phyloP scores from a whole-genome alignment of 148 eudicot genomes.

The Rhododendron simsii region DNA sequence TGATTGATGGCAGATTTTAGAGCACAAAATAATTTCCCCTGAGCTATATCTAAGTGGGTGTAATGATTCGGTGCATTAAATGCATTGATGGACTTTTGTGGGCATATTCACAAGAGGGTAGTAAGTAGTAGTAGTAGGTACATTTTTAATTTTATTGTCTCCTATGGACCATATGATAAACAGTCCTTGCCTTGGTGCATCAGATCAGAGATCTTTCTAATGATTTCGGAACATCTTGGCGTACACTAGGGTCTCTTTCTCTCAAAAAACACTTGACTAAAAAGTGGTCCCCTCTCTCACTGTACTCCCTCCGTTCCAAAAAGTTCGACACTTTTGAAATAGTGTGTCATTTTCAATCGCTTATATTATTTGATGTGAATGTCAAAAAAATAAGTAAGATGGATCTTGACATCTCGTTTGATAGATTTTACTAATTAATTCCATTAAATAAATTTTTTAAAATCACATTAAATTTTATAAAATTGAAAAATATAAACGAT shows the following conservation, averaged over 20 bases:
- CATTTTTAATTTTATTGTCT: background rate
- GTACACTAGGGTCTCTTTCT: background rate
- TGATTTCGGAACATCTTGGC: background rate
- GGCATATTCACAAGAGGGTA: background rate
- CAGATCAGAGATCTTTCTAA: background rate
- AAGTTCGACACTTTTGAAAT: too few species aligned
- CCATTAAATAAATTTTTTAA: too few species aligned
- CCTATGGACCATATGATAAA: background rate
- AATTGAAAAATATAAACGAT: too few species aligned
- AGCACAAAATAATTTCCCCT: background rate
- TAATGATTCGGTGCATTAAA: slow-evolving; percentile 1
- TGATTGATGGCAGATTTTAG: background rate
- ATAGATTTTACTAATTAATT: too few species aligned
- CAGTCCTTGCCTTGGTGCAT: background rate
- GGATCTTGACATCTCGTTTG: too few species aligned
- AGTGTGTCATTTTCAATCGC: too few species aligned
- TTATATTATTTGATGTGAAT: too few species aligned
- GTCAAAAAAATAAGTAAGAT: too few species aligned
- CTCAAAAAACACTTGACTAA: background rate
- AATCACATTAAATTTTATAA: too few species aligned
- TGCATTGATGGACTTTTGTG: background rate
- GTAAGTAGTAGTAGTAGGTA: background rate
- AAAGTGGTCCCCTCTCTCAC: background rate
- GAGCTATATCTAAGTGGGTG: background rate
- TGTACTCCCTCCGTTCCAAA: too few species aligned